Evolutionary conservation across 768 basidiomycete species (phyloP).

Genomic region (Hortiboletus flavorubellus): DNA sequence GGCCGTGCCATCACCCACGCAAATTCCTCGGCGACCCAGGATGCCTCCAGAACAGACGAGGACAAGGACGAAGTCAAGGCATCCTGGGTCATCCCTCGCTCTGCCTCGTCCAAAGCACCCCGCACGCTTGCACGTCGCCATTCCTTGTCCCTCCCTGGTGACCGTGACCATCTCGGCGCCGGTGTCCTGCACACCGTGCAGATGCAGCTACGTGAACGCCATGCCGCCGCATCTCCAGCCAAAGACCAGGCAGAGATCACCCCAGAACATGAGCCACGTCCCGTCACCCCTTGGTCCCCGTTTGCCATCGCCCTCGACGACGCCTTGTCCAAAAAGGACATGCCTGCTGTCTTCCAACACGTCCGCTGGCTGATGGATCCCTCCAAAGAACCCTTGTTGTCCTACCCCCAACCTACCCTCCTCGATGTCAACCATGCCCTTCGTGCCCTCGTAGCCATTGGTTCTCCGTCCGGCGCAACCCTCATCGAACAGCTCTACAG

Average conservation of each 20-base stretch:
- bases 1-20: conserved; percentile 74
- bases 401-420: conserved; percentile 35
- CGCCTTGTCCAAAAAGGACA: conserved; percentile 17
- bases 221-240: conserved; percentile 38
- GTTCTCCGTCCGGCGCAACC: conserved; percentile 46
- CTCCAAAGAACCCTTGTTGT: conserved; percentile 27
- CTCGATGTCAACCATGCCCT: conserved; percentile 63
- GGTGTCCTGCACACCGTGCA: conserved; percentile 64
- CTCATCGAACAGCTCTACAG: conserved; percentile 68
- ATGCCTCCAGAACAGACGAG: conserved; percentile 48
- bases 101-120: conserved; percentile 30
- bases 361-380: conserved; percentile 33
- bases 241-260: conserved; percentile 17
- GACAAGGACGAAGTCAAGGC: conserved; percentile 52
- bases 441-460: conserved; percentile 39
- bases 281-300: conserved; percentile 24
- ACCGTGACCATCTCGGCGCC: conserved; percentile 35
- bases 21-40: conserved; percentile 55
- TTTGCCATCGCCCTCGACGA: conserved; percentile 19
- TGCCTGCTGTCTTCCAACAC: conserved; percentile 7
- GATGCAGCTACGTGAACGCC: conserved; percentile 57
- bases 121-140: conserved; percentile 55
- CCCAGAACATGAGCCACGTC: conserved; percentile 20
- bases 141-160: conserved; percentile 53
- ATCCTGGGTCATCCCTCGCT: conserved; percentile 30